Evolutionary conservation across 257 asterid genomes (phyloP), one percentile per base, ranked within the genome.

Genomic region (Orobanche coerulescens): DNA sequence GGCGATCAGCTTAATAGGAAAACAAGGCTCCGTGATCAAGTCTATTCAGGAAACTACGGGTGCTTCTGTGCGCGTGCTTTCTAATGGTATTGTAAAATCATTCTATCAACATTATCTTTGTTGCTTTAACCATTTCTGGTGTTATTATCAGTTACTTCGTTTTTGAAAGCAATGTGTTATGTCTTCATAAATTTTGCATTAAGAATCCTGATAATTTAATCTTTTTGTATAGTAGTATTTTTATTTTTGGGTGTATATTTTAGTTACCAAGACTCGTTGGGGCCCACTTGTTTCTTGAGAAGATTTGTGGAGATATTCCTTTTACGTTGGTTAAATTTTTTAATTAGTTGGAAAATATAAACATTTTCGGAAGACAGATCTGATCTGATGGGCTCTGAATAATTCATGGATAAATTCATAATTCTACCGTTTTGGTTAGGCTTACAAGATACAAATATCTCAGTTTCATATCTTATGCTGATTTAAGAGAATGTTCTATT

Each of bases 1-100:
- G 70, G 95, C 93, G 23, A 78, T 77, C 50, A 81, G 82, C 59
- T 77, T 87, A 68, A 87, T 84, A 14, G 95, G 94, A 57, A 87
- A 77, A 59, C 94, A 77, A 69, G 95, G 95, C 65, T 79, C 81
- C 40, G 33, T 83, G 62, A 84, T 87, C 52, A 84, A 79, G 60
- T 81, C 84, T 65, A 82, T 87, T 62, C 95, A 82, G 70, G 95
- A 87, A 65, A 74, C 68, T 26, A 71, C 78, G 40, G 81, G 89
- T 66, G 90, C 89, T 20, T 68, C 85, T 22, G 75, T 84, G 46
- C 81, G 94, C 8, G 82, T 87, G 58, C 79, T 80, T 48, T 73
- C 88, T 54, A 77, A 63, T 71, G 94, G 90, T 87, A 74, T 31
- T 19, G 7, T 73, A n/a, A 55, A 63, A 60, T 71, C 7, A 34